Percentiles rank a stretch among this genome's conserved stretches.
phyloP scores from a whole-genome alignment of 2,329 filamentous ascomycete genomes.

The Fusarium zealandicum region DNA sequence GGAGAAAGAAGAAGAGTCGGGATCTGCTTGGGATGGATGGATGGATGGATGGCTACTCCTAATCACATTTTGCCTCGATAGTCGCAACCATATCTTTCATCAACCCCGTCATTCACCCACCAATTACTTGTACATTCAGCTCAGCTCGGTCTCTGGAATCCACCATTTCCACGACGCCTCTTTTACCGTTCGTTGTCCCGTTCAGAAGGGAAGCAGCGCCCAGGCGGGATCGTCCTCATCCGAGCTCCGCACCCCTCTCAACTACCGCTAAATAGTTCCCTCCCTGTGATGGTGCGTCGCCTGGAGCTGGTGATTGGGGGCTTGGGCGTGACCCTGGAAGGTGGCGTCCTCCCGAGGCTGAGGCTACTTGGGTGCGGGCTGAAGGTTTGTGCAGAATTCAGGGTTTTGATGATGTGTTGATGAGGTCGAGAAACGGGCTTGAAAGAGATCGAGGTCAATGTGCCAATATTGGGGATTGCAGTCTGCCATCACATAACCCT shows the following conservation, averaged over 20 bases:
- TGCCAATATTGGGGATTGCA: not conserved
- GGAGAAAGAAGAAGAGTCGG: not conserved
- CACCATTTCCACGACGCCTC: too few relatives aligned
- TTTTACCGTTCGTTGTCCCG: too few relatives aligned
- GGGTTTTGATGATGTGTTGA: not conserved
- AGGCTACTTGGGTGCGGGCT: not conserved
- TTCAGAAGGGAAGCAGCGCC: conserved; percentile 17
- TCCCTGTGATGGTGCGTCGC: conserved; percentile 10
- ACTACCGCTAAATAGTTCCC: conserved; percentile 31
- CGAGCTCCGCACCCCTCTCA: conserved; percentile 21
- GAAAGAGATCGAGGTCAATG: too few relatives aligned
- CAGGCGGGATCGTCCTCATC: conserved; percentile 26
- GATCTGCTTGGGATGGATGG: too few relatives aligned
- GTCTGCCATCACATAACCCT: conserved; percentile 7
- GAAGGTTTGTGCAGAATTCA: not conserved
- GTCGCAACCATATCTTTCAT: not conserved
- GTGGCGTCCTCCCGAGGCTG: conserved; percentile 22
- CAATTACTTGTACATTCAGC: not conserved
- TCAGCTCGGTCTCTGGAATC: too few relatives aligned
- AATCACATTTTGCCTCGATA: not conserved
- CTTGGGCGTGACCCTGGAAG: conserved; percentile 4
- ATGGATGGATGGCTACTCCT: too few relatives aligned
- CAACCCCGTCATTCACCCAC: not conserved
- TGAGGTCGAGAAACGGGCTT: not conserved
- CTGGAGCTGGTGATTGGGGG: conserved; percentile 28